Evolutionary conservation across 768 basidiomycete genomes (phyloP).

Genomic region (Trametopsis cervina): DNA sequence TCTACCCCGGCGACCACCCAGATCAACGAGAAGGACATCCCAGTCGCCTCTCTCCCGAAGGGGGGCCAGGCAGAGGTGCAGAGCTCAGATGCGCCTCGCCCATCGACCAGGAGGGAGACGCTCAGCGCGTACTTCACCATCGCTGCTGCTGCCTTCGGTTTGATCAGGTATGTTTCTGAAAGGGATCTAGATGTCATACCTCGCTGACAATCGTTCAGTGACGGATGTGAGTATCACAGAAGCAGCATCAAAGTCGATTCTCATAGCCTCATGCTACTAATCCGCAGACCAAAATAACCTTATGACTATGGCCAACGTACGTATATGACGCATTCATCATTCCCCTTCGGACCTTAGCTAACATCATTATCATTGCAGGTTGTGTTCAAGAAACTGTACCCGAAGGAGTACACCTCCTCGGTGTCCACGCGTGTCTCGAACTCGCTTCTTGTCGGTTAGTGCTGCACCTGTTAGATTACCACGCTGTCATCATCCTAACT

Average conservation of each 20-base stretch:
- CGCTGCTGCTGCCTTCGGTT: slow-evolving; percentile 53
- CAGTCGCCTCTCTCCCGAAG: background rate
- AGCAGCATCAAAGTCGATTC: too few relatives aligned
- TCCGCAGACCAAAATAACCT: slow-evolving; percentile 57
- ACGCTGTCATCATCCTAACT: slow-evolving; percentile 1
- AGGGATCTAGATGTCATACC: background rate
- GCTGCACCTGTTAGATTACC: background rate
- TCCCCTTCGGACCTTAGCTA: too few relatives aligned
- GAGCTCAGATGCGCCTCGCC: background rate
- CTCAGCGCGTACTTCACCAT: slow-evolving; percentile 61
- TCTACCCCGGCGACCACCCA: background rate
- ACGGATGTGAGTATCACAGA: slow-evolving; percentile 20
- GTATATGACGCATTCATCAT: slow-evolving; percentile 9
- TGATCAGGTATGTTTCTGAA: slow-evolving; percentile 33
- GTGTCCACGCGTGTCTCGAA: slow-evolving; percentile 69
- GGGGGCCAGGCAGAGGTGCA: background rate
- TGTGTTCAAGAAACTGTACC: slow-evolving; percentile 58
- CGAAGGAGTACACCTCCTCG: slow-evolving; percentile 48
- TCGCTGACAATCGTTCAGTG: slow-evolving; percentile 10
- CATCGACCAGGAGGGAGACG: slow-evolving; percentile 31
- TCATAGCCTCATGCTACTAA: too few relatives aligned
- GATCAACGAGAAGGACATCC: background rate
- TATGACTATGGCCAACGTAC: slow-evolving; percentile 63
- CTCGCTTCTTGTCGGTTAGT: slow-evolving; percentile 58
- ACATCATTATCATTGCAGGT: slow-evolving; percentile 42